Evolutionary conservation across 2,329 filamentous ascomycete genomes (phyloP), one percentile per base, ranked within the genome.

Genomic region (Colletotrichum liriopes): DNA sequence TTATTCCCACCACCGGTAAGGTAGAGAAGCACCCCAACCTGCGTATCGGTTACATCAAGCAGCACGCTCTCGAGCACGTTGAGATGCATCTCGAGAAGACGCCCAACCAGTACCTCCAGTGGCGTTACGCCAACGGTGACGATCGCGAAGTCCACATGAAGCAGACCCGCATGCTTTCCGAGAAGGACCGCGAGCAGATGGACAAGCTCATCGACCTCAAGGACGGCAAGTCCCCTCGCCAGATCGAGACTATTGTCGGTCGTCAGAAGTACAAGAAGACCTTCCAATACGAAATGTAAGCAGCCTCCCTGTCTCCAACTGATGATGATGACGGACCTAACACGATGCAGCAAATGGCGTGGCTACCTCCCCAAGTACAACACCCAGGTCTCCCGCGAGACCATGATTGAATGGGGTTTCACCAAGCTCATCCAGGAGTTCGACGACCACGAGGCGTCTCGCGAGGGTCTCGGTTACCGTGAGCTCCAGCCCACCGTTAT

Each of bases 1-100:
- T 92, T 26, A 92, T 98, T 76, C 96, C 94, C 20, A 93, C 93
- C 74, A 84, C 84, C 26, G 96, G 96, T 74, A 94, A 92, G 81
- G 96, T 99, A 32, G 95, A 98, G 88, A 98, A 98, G 88, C 96
- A 99, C 82, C 96, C 96, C 76, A 99, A 99, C 83, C 86, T 99
- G 79, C 95, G 96, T 88, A 98, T 99, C 78, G 96, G 96, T 66
- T 99, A 99, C 87, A 98, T 99, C 87, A 98, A 98, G 87, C 96
- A 99, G 86, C 96, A 99, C 83, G 96, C 96, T 55, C 89, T 99
- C 16, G 96, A 99, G 87, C 96, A 99, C 90, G 96, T 99, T 14
- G 96, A 99, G 85, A 98, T 98, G 96, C 96, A 99, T 81, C 87
- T 98, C 77, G 96, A 99, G 84, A 99, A 99, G 90, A 99, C 96